Evolutionary conservation across 352 stramenopile genomes (phyloP), one percentile per base, ranked within the genome.

Genomic region (Pythium grandisporangium): DNA sequence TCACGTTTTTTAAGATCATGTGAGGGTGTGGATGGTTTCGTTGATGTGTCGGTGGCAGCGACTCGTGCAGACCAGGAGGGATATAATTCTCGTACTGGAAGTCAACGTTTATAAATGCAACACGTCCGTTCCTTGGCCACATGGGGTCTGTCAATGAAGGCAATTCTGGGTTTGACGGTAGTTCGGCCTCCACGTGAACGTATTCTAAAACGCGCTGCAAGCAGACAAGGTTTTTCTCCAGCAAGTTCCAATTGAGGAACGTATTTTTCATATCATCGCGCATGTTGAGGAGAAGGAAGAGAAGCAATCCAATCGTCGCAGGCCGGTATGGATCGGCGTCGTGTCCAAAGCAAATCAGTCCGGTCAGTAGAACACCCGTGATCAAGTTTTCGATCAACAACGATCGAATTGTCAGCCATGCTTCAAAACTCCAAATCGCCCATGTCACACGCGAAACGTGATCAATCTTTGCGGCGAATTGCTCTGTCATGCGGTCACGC

Each of bases 381-480:
- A 70, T 37, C 16, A 61, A 8, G 16, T 52, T 70, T 32, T 70
- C 61, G 17, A 66, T 47, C 0, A 70, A 25, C 16, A 70, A 22
- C 19, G 55, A 61, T 13, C 56, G 55, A 35, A 70, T 60, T 16
- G 35, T 20, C 5, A 70, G 49, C 45, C 49, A 66, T 23, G 48
- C 51, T 29, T 66, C 53, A 25, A 66, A 66, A 14, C 45, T 51
- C 57, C 56, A 63, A 32, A 70, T 66, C 16, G 56, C 49, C 42
- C 53, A 61, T 11, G 25, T 46, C 24, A 55, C 50, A 12, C 47
- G 53, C 13, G 46, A 47, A 5, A 53, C 17, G 33, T 34, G 34
- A 27, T 61, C 53, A 2, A 55, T 36, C 17, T 52, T 20, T 24
- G 37, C 32, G 6, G 53, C 43, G 35, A 50, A 61, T 0, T 16